A percentile compares a stretch with the other conserved stretches of the same genome.
Conservation (phyloP, 352 stramenopile genomes). For the Phytopythium cucurbitacearum region DNA sequence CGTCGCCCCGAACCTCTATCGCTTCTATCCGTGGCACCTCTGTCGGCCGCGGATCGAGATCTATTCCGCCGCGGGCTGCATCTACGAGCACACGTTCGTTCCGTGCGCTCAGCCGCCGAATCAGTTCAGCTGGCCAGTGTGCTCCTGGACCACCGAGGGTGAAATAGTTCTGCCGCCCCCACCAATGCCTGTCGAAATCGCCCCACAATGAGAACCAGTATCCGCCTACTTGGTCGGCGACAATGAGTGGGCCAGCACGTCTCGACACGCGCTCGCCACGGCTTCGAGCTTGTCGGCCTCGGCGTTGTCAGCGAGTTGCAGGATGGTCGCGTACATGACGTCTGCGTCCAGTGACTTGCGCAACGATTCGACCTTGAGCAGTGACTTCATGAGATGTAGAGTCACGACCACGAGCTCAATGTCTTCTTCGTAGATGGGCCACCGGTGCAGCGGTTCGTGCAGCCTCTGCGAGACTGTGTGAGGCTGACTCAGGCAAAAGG, state of each 20-base stretch:
- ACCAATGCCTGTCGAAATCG: not conserved
- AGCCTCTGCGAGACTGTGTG: constrained; percentile 35
- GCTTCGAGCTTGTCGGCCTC: constrained; percentile 35
- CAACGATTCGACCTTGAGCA: constrained; percentile 31
- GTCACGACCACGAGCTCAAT: constrained; percentile 49
- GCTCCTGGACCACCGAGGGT: constrained; percentile 35
- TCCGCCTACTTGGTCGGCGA: not conserved
- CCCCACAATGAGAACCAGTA: not conserved
- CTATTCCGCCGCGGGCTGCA: constrained; percentile 37
- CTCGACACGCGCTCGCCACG: constrained; percentile 31
- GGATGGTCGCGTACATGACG: constrained; percentile 40
- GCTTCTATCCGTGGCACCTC: constrained; percentile 11
- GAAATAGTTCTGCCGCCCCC: constrained; percentile 9
- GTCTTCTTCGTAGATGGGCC: constrained; percentile 66
- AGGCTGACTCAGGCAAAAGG: constrained; percentile 29
- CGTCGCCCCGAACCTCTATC: constrained; percentile 25
- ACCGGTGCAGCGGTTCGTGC: constrained; percentile 39
- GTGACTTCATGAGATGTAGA: constrained; percentile 33
- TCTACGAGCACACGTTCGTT: constrained; percentile 33
- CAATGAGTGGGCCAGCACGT: constrained; percentile 15
- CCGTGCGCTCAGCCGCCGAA: constrained; percentile 1
- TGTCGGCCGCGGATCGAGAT: constrained; percentile 43
- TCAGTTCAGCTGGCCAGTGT: constrained; percentile 52
- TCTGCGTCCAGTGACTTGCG: constrained; percentile 30
- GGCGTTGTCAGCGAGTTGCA: constrained; percentile 44